Evolutionary conservation across 306 rosid genomes (phyloP).

Genomic region (Fragaria ananassa): DNA sequence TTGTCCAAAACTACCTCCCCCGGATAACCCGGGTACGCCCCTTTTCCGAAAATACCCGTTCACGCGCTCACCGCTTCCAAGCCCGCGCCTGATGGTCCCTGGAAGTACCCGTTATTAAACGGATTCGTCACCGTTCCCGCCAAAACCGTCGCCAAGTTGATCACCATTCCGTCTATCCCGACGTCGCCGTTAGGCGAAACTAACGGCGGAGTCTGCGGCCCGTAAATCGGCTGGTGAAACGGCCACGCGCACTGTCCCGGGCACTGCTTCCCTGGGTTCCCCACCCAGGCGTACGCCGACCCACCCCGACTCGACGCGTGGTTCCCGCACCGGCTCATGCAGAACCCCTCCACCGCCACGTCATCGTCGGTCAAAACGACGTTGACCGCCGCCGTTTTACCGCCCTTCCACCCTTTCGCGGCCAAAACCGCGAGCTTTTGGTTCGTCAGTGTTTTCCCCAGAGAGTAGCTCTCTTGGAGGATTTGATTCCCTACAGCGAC

Average conservation of each 20-base stretch:
- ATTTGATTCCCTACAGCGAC: constrained; percentile 26
- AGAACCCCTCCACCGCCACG: constrained; percentile 30
- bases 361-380: constrained; percentile 26
- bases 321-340: constrained; percentile 27
- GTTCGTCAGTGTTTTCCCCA: constrained; percentile 12
- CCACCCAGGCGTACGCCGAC: constrained; percentile 31
- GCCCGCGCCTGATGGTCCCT: constrained; percentile 26
- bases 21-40: constrained; percentile 37
- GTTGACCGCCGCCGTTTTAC: background rate
- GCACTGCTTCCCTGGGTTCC: constrained; percentile 28
- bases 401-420: background rate
- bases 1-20: constrained; percentile 26
- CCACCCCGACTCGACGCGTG: constrained; percentile 12
- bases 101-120: constrained; percentile 29
- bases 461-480: constrained; percentile 16
- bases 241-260: constrained; percentile 42
- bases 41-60: constrained; percentile 28
- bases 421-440: constrained; percentile 3
- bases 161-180: constrained; percentile 33
- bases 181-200: constrained; percentile 32
- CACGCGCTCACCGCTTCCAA: constrained; percentile 38
- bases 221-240: constrained; percentile 31
- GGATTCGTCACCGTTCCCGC: constrained; percentile 37
- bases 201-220: constrained; percentile 33
- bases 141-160: constrained; percentile 33